Percentiles rank a stretch among this genome's conserved stretches.
Evolutionary conservation across 257 asterid genomes (phyloP).

Genomic region (Fraxinus americana): DNA sequence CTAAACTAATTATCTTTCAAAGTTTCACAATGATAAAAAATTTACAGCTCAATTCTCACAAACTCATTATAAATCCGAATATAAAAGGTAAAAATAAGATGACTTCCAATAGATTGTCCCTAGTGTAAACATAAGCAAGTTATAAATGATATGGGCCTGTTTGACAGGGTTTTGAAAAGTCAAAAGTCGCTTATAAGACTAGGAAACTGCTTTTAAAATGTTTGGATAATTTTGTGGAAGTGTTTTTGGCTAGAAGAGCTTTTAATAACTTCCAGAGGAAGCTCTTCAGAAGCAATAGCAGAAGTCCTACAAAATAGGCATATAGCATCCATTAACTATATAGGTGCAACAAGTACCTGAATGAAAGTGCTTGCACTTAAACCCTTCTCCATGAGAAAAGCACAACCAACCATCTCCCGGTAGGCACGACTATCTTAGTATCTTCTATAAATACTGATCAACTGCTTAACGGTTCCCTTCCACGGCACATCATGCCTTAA

Average conservation of each 20-base stretch:
- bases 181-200: too few species aligned
- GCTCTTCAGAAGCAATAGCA: too few species aligned
- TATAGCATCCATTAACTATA: too few species aligned
- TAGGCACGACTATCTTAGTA: slow-evolving; percentile 28
- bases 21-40: background rate
- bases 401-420: slow-evolving; percentile 37
- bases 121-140: background rate
- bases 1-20: background rate
- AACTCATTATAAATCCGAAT: background rate
- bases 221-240: too few species aligned
- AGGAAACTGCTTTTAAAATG: too few species aligned
- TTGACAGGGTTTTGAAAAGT: too few species aligned
- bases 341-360: background rate
- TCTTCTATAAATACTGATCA: slow-evolving; percentile 34
- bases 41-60: background rate
- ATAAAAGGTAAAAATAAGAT: too few species aligned
- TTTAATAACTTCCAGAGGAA: too few species aligned
- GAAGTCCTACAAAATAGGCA: too few species aligned
- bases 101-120: background rate
- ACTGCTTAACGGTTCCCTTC: slow-evolving; percentile 28
- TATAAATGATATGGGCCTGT: too few species aligned
- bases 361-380: slow-evolving; percentile 38
- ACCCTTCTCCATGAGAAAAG: slow-evolving; percentile 50
- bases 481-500: slow-evolving; percentile 41
- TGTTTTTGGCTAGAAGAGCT: too few species aligned